Evolutionary conservation across 2,329 filamentous ascomycete species (phyloP).

Genomic region (Botrytis fragariae): DNA sequence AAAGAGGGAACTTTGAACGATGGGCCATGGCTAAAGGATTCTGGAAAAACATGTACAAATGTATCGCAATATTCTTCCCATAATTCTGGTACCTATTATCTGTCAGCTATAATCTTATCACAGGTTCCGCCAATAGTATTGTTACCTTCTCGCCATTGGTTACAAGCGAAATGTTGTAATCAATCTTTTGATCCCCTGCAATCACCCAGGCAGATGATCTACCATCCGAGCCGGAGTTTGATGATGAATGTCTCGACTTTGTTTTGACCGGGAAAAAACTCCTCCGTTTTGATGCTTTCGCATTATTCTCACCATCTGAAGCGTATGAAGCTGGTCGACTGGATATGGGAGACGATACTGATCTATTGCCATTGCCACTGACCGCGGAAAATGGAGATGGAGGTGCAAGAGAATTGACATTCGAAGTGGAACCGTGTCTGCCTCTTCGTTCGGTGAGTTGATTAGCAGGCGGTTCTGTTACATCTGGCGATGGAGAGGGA

Average conservation of each 20-base stretch:
- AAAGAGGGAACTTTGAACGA: conserved; percentile 55
- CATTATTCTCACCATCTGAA: conserved; percentile 14
- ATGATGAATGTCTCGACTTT: conserved; percentile 10
- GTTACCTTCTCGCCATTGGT: conserved; percentile 15
- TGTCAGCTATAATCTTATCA: neutral
- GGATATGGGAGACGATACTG: conserved; percentile 18
- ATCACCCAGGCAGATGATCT: conserved; percentile 21
- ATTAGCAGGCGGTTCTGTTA: neutral
- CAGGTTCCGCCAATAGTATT: neutral
- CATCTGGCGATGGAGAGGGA: conserved; percentile 1
- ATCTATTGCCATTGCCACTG: conserved; percentile 7
- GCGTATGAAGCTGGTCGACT: conserved; percentile 16
- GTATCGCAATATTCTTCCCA: conserved; percentile 62
- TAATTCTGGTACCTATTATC: conserved; percentile 60
- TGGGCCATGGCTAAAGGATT: conserved; percentile 49
- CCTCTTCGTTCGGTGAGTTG: conserved; percentile 8
- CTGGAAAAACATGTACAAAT: conserved; percentile 56
- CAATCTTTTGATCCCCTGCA: conserved; percentile 16
- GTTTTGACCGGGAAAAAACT: conserved; percentile 17
- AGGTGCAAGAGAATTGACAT: conserved; percentile 15
- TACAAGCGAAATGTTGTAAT: conserved; percentile 19
- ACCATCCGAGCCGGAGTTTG: conserved; percentile 8
- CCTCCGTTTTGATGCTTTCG: conserved; percentile 10
- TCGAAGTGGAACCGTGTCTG: conserved; percentile 16
- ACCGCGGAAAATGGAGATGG: conserved; percentile 7